Base-by-base conservation (phyloP, 2,329 filamentous ascomycete genomes). In the Aspergillus pseudoglaucus region DNA sequence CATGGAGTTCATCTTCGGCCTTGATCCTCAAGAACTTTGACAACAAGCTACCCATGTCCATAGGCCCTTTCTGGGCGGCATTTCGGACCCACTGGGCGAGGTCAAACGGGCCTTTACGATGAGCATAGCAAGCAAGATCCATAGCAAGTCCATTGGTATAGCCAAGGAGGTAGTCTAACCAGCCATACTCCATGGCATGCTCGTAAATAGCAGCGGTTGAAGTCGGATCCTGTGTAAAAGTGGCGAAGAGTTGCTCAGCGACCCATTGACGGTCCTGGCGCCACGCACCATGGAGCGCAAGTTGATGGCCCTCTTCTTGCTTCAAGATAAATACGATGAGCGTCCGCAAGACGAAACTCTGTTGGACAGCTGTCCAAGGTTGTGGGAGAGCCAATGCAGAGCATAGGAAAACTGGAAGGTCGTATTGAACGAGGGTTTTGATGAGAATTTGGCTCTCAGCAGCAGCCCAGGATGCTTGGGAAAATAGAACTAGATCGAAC, bases 281-380 rank as follows among this genome's bases (percentile, higher is more conserved):
- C 90, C 91, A 97, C 5, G 95, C 73, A 49, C 89, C 90, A 62
- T 95, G 85, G 48, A 98, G 79, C 12, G 95, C 91, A 53, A 96
- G 94, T 55, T 90, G 84, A 64, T 88, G 87, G 47, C 90, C 82
- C 4, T 84, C 78, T 9, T 89, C 83, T 47, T 83, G 80, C 66
- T 90, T 90, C 60, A 84, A 80, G 23, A 96, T 76, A 63, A 95
- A 96, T 9, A 87, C 86, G 45, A 88, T 84, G 58, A 96, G 91
- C 18, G 75, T 68, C 46, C 71, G 66, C 50, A 73, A 58, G 27
- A 78, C 68, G 41, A 77, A 72, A 50, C 67, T 74, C 45, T 75
- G 69, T 44, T 78, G 74, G 17, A 72, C 68, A 46, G 60, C 60
- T 4, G 68, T 70, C 74, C 75, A 77, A 12, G 75, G 73, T 49